Conservation (phyloP, 1,284 basidiomycete species). For the Naganishia sp. region DNA sequence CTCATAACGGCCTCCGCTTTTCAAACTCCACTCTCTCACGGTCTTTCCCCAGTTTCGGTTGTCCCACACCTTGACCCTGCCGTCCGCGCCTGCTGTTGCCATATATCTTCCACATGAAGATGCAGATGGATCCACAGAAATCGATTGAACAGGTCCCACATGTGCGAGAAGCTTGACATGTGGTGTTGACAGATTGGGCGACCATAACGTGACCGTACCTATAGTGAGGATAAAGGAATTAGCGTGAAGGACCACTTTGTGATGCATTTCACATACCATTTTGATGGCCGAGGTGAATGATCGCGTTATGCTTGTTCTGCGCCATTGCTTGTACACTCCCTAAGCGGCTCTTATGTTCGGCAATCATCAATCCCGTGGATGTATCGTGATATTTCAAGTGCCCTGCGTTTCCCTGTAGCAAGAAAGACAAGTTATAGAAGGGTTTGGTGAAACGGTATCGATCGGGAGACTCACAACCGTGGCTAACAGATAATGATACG, state of each 20-base stretch:
- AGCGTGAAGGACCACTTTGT: neutral
- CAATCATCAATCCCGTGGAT: slow-evolving; percentile 83
- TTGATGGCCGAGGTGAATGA: slow-evolving; percentile 89
- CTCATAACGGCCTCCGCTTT: slow-evolving; percentile 57
- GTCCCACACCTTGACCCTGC: slow-evolving; percentile 92
- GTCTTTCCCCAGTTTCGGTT: slow-evolving; percentile 89
- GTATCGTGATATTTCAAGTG: slow-evolving; percentile 97
- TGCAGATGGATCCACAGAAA: slow-evolving; percentile 75
- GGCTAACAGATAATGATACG: slow-evolving; percentile 92
- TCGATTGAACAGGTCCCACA: slow-evolving; percentile 77
- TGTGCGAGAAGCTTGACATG: slow-evolving; percentile 91
- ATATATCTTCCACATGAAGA: slow-evolving; percentile 79
- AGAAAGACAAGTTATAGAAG: neutral
- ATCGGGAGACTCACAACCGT: slow-evolving; percentile 65
- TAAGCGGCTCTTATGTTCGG: slow-evolving; percentile 86
- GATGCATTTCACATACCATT: slow-evolving; percentile 57
- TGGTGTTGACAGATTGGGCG: slow-evolving; percentile 86
- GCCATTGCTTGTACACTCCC: slow-evolving; percentile 84
- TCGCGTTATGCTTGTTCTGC: slow-evolving; percentile 88
- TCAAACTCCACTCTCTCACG: slow-evolving; percentile 74
- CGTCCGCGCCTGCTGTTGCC: slow-evolving; percentile 85
- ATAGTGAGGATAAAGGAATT: neutral
- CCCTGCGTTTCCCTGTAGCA: slow-evolving; percentile 72
- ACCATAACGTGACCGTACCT: slow-evolving; percentile 80
- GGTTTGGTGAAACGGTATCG: neutral